Base-by-base conservation (phyloP, 2,329 filamentous ascomycete species). In the Aotearoamyces nothofagi region DNA sequence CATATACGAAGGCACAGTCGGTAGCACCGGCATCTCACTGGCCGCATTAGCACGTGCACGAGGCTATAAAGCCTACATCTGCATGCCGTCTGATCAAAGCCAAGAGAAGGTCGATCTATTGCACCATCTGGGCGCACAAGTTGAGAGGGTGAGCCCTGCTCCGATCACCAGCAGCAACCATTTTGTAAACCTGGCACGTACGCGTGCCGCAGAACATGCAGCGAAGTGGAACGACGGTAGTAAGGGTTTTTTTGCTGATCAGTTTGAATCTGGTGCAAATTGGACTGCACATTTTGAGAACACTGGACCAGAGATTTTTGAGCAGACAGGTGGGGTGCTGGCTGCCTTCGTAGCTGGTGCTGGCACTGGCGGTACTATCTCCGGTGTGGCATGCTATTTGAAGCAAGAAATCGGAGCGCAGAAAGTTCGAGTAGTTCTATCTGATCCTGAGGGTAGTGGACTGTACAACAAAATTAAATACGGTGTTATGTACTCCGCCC, bases 1-100 rank as follows among this genome's bases (percentile, higher is more conserved):
- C 24, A 84, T 98, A 45, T 98, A 96, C 54, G 90, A 98, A 58
- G 90, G 90, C 39, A 98, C 90, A 1, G 86, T 93, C 10, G 90
- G 90, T 34, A 92, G 82, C 49, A 98, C 90, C 0, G 90, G 90
- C 13, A 96, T 98, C 43, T 94, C 86, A 10, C 65, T 98, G 7
- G 90, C 90, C 3, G 81, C 81, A 1, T 70, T 98, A 28, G 86
- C 83, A 27, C 69, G 86, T 41, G 86, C 90, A 13, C 69, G 75
- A 52, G 90, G 90, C 17, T 96, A 96, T 58, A 69, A 77, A 39
- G 84, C 84, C 17, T 81, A 96, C 54, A 96, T 98, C 40, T 94
- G 83, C 61, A 96, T 98, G 84, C 87, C 90, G 26, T 75, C 82
- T 49, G 90, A 98, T 57, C 79, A 92, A 60, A 73, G 78, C 32